phyloP scores from a whole-genome alignment of 306 rosid genomes.

The Arachis hypogaea region DNA sequence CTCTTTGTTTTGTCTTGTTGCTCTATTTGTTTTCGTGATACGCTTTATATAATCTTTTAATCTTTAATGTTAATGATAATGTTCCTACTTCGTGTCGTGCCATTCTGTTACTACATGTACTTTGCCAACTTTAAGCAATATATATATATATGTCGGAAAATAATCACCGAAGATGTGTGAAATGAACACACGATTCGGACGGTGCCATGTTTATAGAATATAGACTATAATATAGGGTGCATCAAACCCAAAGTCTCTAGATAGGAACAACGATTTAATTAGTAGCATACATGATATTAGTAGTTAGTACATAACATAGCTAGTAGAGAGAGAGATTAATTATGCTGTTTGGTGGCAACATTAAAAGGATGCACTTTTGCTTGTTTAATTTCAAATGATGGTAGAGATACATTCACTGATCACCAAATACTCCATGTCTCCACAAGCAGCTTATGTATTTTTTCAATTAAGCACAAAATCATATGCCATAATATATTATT shows the following conservation, averaged over 20 bases:
- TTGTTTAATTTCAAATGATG: constrained; percentile 20
- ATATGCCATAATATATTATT: too few relatives aligned
- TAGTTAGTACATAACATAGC: background rate
- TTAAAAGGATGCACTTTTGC: constrained; percentile 19
- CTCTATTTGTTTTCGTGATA: constrained; percentile 29
- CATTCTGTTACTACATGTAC: constrained; percentile 22
- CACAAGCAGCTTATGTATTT: background rate
- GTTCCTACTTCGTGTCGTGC: constrained; percentile 51
- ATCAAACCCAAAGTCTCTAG: constrained; percentile 40
- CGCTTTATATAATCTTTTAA: constrained; percentile 10
- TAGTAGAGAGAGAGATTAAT: background rate
- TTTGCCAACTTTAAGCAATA: constrained; percentile 34
- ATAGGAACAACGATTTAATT: constrained; percentile 12
- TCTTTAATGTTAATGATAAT: constrained; percentile 26
- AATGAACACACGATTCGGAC: background rate
- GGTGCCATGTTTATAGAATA: constrained; percentile 5
- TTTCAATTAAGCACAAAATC: too few relatives aligned
- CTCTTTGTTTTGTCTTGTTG: constrained; percentile 36
- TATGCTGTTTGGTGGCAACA: constrained; percentile 24
- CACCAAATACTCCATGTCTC: background rate
- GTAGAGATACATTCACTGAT: constrained; percentile 2
- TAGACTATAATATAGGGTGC: constrained; percentile 18
- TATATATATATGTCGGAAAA: constrained; percentile 6
- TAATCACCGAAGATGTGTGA: constrained; percentile 18
- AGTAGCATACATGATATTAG: background rate